phyloP scores from a whole-genome alignment of 1,284 basidiomycete species.

The Puccinia horiana region DNA sequence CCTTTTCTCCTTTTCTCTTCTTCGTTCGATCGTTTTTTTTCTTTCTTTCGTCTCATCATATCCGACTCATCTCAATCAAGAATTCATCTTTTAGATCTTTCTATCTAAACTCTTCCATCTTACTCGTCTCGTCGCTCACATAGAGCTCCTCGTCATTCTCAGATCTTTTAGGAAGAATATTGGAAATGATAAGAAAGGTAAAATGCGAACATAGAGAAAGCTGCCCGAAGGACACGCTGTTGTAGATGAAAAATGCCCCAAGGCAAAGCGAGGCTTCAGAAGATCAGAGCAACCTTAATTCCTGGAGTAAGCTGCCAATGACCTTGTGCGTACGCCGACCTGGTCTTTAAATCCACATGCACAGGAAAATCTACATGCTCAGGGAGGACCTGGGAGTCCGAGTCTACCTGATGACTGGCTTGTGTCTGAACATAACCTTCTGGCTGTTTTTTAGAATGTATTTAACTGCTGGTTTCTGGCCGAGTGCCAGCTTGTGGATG shows the following conservation, averaged over 20 bases:
- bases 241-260: neutral
- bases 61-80: no score
- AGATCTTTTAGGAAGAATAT: neutral
- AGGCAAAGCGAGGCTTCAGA: neutral
- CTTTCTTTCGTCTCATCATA: no score
- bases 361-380: neutral
- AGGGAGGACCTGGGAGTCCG: neutral
- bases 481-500: no score
- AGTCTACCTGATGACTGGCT: slow-evolving; percentile 11
- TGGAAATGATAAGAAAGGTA: neutral
- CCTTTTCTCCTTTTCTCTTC: no score
- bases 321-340: slow-evolving; percentile 3
- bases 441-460: no score
- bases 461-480: no score
- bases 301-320: slow-evolving; percentile 18
- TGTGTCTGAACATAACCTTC: no score
- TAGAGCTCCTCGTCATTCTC: no score
- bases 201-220: neutral
- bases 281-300: slow-evolving; percentile 13
- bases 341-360: slow-evolving; percentile 10
- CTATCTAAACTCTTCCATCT: no score
- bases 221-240: neutral
- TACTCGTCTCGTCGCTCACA: no score
- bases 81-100: no score
- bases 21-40: no score